Conservation (phyloP, 225 moss, liverwort and hornwort species). For the Bryum argenteum region DNA sequence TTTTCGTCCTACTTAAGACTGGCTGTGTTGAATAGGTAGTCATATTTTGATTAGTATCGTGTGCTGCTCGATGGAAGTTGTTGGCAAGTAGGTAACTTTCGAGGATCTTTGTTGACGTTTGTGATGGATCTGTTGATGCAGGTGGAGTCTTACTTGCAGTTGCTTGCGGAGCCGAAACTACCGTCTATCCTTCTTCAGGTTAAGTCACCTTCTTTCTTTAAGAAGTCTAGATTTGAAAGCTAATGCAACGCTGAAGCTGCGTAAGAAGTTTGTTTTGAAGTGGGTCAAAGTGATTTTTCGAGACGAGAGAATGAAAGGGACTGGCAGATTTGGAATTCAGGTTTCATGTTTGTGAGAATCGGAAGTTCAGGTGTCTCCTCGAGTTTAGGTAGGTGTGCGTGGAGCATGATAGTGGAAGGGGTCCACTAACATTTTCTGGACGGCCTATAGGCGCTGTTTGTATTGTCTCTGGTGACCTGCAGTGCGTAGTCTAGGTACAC, state of each 20-base stretch:
- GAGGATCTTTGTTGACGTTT: not conserved
- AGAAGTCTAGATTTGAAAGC: not conserved
- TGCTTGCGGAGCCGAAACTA: constrained; percentile 85
- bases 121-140: constrained; percentile 29
- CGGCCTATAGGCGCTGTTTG: not conserved
- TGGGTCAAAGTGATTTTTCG: no score
- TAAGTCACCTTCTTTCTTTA: not conserved
- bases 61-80: not conserved
- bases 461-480: not conserved
- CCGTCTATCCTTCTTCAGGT: constrained; percentile 93
- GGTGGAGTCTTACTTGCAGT: constrained; percentile 91
- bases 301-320: no score
- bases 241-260: no score
- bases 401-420: not conserved
- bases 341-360: no score
- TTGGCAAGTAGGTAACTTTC: not conserved
- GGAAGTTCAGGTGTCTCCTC: not conserved
- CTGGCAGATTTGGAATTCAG: no score
- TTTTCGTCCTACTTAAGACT: not conserved
- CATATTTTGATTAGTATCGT: no score
- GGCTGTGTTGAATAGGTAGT: not conserved
- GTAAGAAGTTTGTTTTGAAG: no score
- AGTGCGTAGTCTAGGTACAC: not conserved
- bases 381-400: not conserved
- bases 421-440: not conserved